These are phyloP conservation scores for Tetrapyrgos nigripes DNA, from an alignment of 1,284 basidiomycete genomes.

Conservation along the genomic window DNA sequence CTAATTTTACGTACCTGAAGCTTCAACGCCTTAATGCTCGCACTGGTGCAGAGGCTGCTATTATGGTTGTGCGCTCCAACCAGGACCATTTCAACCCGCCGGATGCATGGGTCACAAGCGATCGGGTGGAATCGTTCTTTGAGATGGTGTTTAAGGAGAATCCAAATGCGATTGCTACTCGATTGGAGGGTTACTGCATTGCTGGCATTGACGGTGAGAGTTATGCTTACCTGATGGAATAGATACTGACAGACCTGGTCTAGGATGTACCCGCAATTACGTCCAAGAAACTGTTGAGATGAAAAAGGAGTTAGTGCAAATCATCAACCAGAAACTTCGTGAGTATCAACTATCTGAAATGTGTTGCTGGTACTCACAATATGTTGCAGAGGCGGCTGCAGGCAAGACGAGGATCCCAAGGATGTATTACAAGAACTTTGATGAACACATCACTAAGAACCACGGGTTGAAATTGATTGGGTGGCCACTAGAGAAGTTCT, in stretches of 20 bases:
- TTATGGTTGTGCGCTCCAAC: conserved; percentile 7
- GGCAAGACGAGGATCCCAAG: too few species aligned
- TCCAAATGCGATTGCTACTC: conserved; percentile 1
- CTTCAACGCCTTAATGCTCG: conserved; percentile 10
- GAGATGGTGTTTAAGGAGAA: conserved; percentile 3
- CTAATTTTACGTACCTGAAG: conserved; percentile 3
- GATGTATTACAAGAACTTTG: too few species aligned
- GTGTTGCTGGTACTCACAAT: not conserved
- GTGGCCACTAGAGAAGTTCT: conserved; percentile 29
- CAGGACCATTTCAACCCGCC: conserved; percentile 11
- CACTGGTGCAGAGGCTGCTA: conserved; percentile 11
- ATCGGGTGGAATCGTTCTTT: conserved; percentile 13
- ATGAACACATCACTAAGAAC: conserved; percentile 24
- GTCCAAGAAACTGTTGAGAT: not conserved
- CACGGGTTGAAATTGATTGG: conserved; percentile 25
- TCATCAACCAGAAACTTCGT: not conserved
- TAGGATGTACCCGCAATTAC: conserved; percentile 4
- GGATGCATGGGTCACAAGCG: conserved; percentile 7
- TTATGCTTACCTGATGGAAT: not conserved
- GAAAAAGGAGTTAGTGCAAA: too few species aligned
- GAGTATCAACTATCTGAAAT: not conserved
- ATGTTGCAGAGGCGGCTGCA: conserved; percentile 15
- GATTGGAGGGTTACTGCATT: conserved; percentile 12
- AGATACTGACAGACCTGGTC: not conserved
- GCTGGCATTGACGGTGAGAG: conserved; percentile 9